Evolutionary conservation across 768 basidiomycete species (phyloP).

Genomic region (Russula virescens): DNA sequence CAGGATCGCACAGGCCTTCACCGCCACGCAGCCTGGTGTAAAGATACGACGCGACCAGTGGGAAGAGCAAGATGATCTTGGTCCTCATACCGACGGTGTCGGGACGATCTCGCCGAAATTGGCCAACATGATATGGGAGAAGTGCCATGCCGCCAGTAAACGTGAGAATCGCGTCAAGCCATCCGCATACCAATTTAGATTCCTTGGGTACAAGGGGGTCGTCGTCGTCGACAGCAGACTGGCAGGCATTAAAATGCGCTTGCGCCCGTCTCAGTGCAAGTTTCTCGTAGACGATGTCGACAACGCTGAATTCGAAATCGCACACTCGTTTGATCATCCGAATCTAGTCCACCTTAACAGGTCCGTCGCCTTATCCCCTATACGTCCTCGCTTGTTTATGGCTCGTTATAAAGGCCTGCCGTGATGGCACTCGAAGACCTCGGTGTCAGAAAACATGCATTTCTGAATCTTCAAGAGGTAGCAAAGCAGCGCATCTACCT

Average conservation of each 20-base stretch:
- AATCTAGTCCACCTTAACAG: slow-evolving; percentile 66
- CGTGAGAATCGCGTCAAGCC: slow-evolving; percentile 2
- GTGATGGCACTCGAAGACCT: slow-evolving; percentile 78
- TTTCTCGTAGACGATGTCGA: slow-evolving; percentile 50
- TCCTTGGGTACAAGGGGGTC: slow-evolving; percentile 76
- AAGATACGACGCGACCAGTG: slow-evolving; percentile 51
- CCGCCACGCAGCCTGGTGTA: slow-evolving; percentile 74
- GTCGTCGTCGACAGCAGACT: slow-evolving; percentile 57
- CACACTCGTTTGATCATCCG: slow-evolving; percentile 54
- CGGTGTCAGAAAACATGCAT: slow-evolving; percentile 51
- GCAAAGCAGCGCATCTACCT: slow-evolving; percentile 53
- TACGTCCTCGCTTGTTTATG: neutral
- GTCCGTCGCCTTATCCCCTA: slow-evolving; percentile 32
- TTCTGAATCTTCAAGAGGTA: slow-evolving; percentile 54
- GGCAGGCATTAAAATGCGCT: slow-evolving; percentile 58
- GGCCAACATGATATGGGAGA: slow-evolving; percentile 53
- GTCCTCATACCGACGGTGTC: slow-evolving; percentile 69
- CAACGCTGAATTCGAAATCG: slow-evolving; percentile 63
- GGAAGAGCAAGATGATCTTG: slow-evolving; percentile 57
- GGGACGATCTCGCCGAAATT: slow-evolving; percentile 67
- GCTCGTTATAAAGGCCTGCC: slow-evolving; percentile 43
- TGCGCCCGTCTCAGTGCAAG: slow-evolving; percentile 72
- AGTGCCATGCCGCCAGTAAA: slow-evolving; percentile 37
- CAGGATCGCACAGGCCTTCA: too few relatives aligned
- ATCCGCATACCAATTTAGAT: slow-evolving; percentile 70